Evolutionary conservation across 2,329 filamentous ascomycete species (phyloP).

Genomic region (Alternaria solani): DNA sequence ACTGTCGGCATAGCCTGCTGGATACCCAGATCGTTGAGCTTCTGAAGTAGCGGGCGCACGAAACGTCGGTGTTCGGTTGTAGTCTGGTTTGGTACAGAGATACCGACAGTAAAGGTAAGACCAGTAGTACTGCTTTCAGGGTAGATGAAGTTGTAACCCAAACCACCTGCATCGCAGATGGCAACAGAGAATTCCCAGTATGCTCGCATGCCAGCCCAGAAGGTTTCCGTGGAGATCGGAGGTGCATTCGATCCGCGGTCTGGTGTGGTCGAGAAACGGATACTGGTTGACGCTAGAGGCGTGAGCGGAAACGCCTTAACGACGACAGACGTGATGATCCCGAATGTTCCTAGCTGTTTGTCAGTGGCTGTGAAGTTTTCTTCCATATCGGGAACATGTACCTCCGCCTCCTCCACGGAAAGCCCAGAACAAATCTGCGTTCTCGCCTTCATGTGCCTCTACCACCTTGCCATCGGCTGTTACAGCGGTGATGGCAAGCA

Average conservation of each 20-base stretch:
- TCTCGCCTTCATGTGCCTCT: constrained; percentile 29
- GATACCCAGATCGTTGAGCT: constrained; percentile 30
- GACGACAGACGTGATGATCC: constrained; percentile 36
- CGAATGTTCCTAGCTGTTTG: constrained; percentile 31
- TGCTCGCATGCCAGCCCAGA: constrained; percentile 36
- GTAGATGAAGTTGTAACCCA: constrained; percentile 41
- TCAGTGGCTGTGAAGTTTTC: not conserved
- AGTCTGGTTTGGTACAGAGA: constrained; percentile 28
- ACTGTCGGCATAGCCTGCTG: constrained; percentile 19
- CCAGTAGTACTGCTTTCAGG: constrained; percentile 19
- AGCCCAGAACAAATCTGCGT: constrained; percentile 40
- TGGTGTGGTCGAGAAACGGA: constrained; percentile 33
- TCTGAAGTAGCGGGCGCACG: constrained; percentile 27
- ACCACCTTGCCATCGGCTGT: constrained; percentile 39
- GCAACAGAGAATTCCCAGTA: constrained; percentile 28
- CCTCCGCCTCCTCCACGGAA: constrained; percentile 41
- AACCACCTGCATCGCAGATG: constrained; percentile 32
- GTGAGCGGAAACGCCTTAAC: constrained; percentile 48
- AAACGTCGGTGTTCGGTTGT: constrained; percentile 23
- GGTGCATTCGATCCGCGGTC: constrained; percentile 8
- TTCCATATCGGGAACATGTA: constrained; percentile 8
- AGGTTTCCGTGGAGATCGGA: constrained; percentile 28
- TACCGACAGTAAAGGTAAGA: constrained; percentile 31
- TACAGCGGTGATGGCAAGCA: constrained; percentile 36
- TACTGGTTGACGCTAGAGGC: constrained; percentile 19